Conservation (phyloP, 192 early-diverging fungal genomes). For the Coemansia aciculifera region DNA sequence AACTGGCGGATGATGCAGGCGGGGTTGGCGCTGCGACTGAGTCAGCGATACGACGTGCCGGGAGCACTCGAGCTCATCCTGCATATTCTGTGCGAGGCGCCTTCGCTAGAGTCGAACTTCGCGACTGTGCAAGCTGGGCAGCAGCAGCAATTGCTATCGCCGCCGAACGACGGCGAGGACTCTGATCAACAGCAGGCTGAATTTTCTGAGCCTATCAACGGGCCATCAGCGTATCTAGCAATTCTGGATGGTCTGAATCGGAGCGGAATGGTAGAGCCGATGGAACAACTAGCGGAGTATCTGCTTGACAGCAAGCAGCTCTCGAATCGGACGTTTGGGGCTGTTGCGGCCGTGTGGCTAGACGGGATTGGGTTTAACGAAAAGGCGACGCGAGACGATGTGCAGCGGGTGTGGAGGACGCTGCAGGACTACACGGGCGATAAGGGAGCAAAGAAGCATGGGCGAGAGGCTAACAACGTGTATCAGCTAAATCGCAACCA, state of each 20-base stretch:
- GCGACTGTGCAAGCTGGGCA: background rate
- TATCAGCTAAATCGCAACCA: constrained; percentile 38
- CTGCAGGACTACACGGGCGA: constrained; percentile 16
- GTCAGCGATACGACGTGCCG: constrained; percentile 6
- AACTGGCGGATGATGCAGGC: constrained; percentile 15
- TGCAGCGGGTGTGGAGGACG: constrained; percentile 32
- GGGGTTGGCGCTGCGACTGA: constrained; percentile 19
- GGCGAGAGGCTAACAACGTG: background rate
- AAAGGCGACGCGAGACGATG: constrained; percentile 20
- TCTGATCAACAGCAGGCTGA: background rate
- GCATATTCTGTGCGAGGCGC: constrained; percentile 11
- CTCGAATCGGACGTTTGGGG: constrained; percentile 20
- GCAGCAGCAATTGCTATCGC: background rate
- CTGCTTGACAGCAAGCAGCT: constrained; percentile 24
- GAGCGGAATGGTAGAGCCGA: constrained; percentile 21
- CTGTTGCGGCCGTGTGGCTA: constrained; percentile 39
- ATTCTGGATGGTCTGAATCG: constrained; percentile 40
- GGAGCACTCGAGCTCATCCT: constrained; percentile 23
- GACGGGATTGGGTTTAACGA: constrained; percentile 24
- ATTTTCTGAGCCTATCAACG: constrained; percentile 7
- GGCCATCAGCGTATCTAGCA: constrained; percentile 20
- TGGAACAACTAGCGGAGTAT: constrained; percentile 33
- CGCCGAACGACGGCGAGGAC: background rate
- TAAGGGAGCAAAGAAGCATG: constrained; percentile 1
- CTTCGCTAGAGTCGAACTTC: background rate